Percentiles rank a stretch among this genome's conserved stretches.
Conservation (phyloP, 2,329 filamentous ascomycete genomes). For the Colletotrichum sp. region DNA sequence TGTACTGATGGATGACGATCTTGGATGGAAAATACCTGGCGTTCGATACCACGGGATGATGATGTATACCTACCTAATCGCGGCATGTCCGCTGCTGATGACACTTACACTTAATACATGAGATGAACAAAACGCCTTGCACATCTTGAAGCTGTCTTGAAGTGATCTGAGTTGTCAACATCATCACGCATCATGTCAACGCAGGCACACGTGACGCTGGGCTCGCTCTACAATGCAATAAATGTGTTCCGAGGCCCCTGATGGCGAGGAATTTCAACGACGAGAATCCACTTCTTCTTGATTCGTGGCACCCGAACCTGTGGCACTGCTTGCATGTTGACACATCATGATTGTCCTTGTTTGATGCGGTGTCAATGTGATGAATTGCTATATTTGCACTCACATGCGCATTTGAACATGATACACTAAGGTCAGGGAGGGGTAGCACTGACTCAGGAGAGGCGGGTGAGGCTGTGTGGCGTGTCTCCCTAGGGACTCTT, state of each 20-base stretch:
- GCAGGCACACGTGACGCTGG: too few species aligned
- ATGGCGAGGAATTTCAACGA: too few species aligned
- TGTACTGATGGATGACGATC: slow-evolving; percentile 6
- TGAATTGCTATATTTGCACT: too few species aligned
- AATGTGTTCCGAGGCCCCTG: too few species aligned
- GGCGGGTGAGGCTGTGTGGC: rapidly evolving
- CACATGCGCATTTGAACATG: too few species aligned
- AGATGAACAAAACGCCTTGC: neutral
- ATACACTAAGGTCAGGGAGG: too few species aligned
- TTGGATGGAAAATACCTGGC: slow-evolving; percentile 7
- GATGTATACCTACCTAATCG: neutral
- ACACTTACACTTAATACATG: neutral
- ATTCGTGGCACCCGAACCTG: rapidly evolving
- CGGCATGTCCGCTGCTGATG: neutral
- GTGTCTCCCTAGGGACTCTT: neutral
- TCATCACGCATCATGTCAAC: too few species aligned
- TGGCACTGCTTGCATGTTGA: rapidly evolving
- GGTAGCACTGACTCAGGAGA: too few species aligned
- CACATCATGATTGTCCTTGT: too few species aligned
- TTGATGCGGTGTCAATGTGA: too few species aligned
- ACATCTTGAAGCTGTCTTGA: neutral
- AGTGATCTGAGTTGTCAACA: rapidly evolving
- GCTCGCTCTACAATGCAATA: too few species aligned
- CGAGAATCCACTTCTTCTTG: too few species aligned
- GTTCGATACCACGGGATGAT: slow-evolving; percentile 16